Base-by-base conservation (phyloP, 305 asterid genomes). In the Fraxinus paxiana region DNA sequence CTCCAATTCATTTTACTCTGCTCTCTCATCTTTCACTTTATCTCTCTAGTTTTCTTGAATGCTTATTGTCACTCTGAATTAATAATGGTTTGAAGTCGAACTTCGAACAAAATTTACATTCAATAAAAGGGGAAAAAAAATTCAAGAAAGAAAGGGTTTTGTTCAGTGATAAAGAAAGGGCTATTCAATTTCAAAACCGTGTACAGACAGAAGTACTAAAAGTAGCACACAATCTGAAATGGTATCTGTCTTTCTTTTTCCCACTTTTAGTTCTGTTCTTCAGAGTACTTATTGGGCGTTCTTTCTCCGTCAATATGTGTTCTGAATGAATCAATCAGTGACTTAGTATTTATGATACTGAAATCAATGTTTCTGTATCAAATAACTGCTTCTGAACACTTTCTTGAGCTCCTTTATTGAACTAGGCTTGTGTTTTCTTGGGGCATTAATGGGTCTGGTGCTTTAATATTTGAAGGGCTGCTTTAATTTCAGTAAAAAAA, bases 171-270 rank as follows among this genome's bases (percentile, higher is more conserved):
- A 28, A 41, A 73, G 59, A 80, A 73, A 48, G 75, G 82, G 83
- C 83, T 81, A 83, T 77, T 48, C 70, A 76, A 43, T 30, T 83
- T 85, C 80, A 82, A 79, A 83, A 83, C 81, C 85, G 89, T 63
- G 78, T 46, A 46, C 59, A 46, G 59, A 13, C 59, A 74, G 88
- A 84, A 87, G 88, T 76, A 84, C 88, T 72, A 84, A 89, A 89
- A 89, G 89, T 87, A 88, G 87, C 86, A 83, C 90, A 86, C 85
- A 88, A 83, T 88, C 95, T 89, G 87, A 89, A 86, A 86, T 85
- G 97, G 98, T 93, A 89, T 88, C 91, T 89, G 86, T 82, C 84
- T 83, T 83, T 81, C 89, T 85, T 78, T 84, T 82, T 67, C 77
- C 87, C 87, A 80, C 90, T 88, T 91, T 88, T 83, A 76, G 87